These are phyloP conservation scores for Basidiobolus meristosporus DNA, from an alignment of 371 early-diverging fungal species.

Conservation along the genomic window DNA sequence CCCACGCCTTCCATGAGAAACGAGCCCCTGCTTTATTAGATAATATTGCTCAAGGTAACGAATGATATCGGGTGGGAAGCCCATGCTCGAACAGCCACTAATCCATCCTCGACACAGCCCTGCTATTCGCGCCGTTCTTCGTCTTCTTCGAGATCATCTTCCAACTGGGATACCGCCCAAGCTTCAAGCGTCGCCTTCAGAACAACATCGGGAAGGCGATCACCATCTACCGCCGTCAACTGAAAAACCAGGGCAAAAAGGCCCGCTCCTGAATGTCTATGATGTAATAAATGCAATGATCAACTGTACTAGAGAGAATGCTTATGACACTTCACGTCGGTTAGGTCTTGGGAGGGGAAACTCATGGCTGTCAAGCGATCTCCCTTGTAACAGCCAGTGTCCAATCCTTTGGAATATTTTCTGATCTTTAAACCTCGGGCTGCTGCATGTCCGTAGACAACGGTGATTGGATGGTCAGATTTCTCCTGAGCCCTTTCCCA, in stretches of 20 bases:
- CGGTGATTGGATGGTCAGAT: constrained; percentile 4
- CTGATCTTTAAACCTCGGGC: constrained; percentile 28
- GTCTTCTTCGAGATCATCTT: constrained; percentile 83
- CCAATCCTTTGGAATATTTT: constrained; percentile 30
- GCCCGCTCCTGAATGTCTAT: too few species aligned
- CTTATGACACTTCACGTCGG: too few species aligned
- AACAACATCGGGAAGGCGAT: not conserved
- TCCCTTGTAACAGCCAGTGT: constrained; percentile 51
- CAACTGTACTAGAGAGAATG: too few species aligned
- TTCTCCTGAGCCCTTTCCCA: constrained; percentile 18
- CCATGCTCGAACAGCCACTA: too few species aligned
- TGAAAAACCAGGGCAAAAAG: too few species aligned
- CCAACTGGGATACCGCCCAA: constrained; percentile 47
- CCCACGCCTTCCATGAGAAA: constrained; percentile 72
- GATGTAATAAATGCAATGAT: too few species aligned
- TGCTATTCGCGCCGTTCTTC: constrained; percentile 88
- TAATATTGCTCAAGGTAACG: constrained; percentile 50
- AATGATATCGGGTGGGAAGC: too few species aligned
- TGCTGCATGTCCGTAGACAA: constrained; percentile 55
- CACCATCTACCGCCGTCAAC: not conserved
- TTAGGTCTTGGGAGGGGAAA: too few species aligned
- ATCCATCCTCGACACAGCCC: constrained; percentile 14
- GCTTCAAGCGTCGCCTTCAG: too few species aligned
- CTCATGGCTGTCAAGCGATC: constrained; percentile 19
- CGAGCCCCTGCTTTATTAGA: constrained; percentile 80